phyloP scores from a whole-genome alignment of 2,329 filamentous ascomycete species.

The Orbilia javanica region DNA sequence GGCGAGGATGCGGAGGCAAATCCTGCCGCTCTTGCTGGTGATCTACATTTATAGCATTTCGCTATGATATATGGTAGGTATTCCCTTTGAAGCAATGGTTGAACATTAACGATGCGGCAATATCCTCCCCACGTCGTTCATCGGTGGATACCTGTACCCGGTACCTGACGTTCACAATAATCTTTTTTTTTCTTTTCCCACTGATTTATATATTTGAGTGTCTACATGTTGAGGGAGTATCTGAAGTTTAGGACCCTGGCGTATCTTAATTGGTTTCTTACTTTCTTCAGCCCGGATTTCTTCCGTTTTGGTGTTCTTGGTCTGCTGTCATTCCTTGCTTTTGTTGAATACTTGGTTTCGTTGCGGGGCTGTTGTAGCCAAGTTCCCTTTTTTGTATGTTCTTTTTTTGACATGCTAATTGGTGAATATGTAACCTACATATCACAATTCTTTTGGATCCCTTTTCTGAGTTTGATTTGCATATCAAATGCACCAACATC shows the following conservation, averaged over 20 bases:
- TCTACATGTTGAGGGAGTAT: slow-evolving; percentile 10
- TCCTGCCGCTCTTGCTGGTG: slow-evolving; percentile 29
- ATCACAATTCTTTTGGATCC: not conserved
- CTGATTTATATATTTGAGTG: not conserved
- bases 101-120: slow-evolving; percentile 6
- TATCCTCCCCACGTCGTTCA: slow-evolving; percentile 23
- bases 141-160: slow-evolving; percentile 35
- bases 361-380: slow-evolving; percentile 6
- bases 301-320: slow-evolving; percentile 16
- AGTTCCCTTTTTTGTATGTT: slow-evolving; percentile 6
- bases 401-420: not conserved
- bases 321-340: slow-evolving; percentile 12
- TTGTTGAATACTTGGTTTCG: slow-evolving; percentile 24
- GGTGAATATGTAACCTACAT: slow-evolving; percentile 6
- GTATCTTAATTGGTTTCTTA: slow-evolving; percentile 23
- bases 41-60: slow-evolving; percentile 43
- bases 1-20: slow-evolving; percentile 20
- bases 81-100: slow-evolving; percentile 7
- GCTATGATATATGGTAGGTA: not conserved
- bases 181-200: not conserved
- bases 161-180: slow-evolving; percentile 15
- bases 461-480: not conserved
- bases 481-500: too few species aligned
- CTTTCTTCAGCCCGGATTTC: slow-evolving; percentile 13
- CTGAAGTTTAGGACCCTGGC: slow-evolving; percentile 22